Percentiles rank a stretch among this genome's conserved stretches.
phyloP scores from a whole-genome alignment of 2,329 filamentous ascomycete genomes.

The Scolecobasidium constrictum region DNA sequence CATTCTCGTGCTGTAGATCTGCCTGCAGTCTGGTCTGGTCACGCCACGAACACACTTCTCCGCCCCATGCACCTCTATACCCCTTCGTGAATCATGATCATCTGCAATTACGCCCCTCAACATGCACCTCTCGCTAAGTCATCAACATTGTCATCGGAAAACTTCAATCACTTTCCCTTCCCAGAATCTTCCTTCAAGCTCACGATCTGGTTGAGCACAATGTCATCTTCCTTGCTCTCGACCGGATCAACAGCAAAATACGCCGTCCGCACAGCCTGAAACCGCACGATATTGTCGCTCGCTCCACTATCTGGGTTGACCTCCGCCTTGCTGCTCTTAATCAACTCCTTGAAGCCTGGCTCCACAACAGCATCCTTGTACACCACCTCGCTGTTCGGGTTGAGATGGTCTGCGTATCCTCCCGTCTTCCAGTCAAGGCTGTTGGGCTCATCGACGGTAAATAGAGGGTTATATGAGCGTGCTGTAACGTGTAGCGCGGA shows the following conservation, averaged over 20 bases:
- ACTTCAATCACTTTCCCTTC: conserved; percentile 40
- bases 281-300: conserved; percentile 50
- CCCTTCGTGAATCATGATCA: no score
- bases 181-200: conserved; percentile 79
- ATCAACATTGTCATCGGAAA: no score
- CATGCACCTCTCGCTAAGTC: no score
- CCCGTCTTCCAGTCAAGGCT: conserved; percentile 56
- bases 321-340: conserved; percentile 51
- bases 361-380: conserved; percentile 72
- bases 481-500: conserved; percentile 43
- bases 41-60: no score
- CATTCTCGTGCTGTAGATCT: no score
- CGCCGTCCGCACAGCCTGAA: conserved; percentile 82
- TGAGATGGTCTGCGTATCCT: conserved; percentile 75
- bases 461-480: conserved; percentile 70
- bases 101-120: no score
- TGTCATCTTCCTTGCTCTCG: conserved; percentile 54
- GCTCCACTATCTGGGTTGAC: conserved; percentile 21
- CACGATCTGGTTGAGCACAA: conserved; percentile 86
- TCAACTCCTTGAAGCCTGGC: conserved; percentile 70
- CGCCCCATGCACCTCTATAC: no score
- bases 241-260: conserved; percentile 68
- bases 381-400: conserved; percentile 73
- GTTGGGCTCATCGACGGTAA: conserved; percentile 77
- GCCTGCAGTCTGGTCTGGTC: no score